Conservation (phyloP, 352 stramenopile species). For the Peronospora belbahrii region DNA sequence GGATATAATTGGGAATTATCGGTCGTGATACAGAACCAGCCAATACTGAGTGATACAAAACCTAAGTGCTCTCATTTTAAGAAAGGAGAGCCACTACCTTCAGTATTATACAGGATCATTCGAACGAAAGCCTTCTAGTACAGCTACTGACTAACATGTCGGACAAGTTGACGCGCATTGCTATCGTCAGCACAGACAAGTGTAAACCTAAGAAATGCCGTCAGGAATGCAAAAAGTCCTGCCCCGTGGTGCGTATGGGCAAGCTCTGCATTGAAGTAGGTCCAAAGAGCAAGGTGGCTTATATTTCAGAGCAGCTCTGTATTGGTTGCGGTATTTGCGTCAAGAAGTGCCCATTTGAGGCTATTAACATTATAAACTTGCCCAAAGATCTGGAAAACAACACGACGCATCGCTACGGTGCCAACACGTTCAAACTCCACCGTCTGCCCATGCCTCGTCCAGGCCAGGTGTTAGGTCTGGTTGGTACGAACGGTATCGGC, state of each 20-base stretch:
- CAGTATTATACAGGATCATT: conserved; percentile 19
- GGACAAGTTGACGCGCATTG: conserved; percentile 95
- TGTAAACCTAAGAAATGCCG: conserved; percentile 99
- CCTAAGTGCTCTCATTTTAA: conserved; percentile 4
- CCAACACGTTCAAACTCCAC: conserved; percentile 99
- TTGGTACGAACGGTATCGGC: conserved; percentile 99
- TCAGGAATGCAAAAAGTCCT: conserved; percentile 99
- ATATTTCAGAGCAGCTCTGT: conserved; percentile 98
- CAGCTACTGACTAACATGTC: conserved; percentile 34
- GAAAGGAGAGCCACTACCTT: conserved; percentile 11
- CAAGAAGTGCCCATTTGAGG: conserved; percentile 99
- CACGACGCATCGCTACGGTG: conserved; percentile 99
- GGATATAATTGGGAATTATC: too few species aligned
- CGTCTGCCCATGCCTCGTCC: conserved; percentile 96
- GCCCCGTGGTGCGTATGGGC: conserved; percentile 97
- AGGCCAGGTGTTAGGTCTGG: conserved; percentile 96
- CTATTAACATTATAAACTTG: conserved; percentile 99
- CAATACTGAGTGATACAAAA: conserved; percentile 15
- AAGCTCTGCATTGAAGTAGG: conserved; percentile 99
- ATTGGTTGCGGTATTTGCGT: conserved; percentile 99
- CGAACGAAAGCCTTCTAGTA: conserved; percentile 12
- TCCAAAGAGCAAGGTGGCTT: conserved; percentile 94
- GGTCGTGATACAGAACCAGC: conserved; percentile 27
- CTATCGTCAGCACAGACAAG: conserved; percentile 96
- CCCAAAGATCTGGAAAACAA: conserved; percentile 98